phyloP scores from a whole-genome alignment of 176 grass and related monocot genomes.

The Cenchrus americanus region DNA sequence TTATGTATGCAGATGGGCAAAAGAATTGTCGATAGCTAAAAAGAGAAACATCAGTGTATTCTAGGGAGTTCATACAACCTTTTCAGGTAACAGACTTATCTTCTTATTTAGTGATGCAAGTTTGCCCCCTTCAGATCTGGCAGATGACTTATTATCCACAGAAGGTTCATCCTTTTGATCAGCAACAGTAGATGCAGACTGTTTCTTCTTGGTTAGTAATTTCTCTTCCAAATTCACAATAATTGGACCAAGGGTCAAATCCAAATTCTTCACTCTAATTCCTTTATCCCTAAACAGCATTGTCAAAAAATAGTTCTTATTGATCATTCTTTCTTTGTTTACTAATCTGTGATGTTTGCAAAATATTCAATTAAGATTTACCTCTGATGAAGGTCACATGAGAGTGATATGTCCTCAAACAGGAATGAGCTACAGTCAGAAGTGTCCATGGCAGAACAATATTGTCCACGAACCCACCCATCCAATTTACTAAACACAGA shows the following conservation, averaged over 20 bases:
- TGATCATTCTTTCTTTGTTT: constrained; percentile 31
- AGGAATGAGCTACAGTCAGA: constrained; percentile 55
- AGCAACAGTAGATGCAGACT: constrained; percentile 46
- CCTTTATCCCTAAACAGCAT: constrained; percentile 51
- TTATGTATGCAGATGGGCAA: constrained; percentile 7
- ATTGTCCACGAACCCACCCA: constrained; percentile 52
- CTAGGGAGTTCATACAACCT: constrained; percentile 68
- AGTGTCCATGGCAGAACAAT: constrained; percentile 66
- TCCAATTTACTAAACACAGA: constrained; percentile 55
- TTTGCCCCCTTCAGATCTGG: constrained; percentile 65
- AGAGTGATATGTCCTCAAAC: constrained; percentile 54
- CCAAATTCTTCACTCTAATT: constrained; percentile 53
- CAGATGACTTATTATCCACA: constrained; percentile 52
- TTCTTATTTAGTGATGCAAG: constrained; percentile 75
- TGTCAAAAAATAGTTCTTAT: constrained; percentile 15
- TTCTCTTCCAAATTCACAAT: constrained; percentile 77
- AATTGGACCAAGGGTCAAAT: constrained; percentile 46
- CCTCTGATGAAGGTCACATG: constrained; percentile 58
- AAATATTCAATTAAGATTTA: constrained; percentile 29
- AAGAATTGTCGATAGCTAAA: constrained; percentile 23
- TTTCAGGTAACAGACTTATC: constrained; percentile 78
- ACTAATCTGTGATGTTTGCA: constrained; percentile 16
- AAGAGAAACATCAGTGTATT: constrained; percentile 38
- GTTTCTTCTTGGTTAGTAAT: constrained; percentile 75
- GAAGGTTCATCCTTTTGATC: constrained; percentile 56